Base-by-base conservation (phyloP, 345 rosid genomes). In the Eutrema japonicum region DNA sequence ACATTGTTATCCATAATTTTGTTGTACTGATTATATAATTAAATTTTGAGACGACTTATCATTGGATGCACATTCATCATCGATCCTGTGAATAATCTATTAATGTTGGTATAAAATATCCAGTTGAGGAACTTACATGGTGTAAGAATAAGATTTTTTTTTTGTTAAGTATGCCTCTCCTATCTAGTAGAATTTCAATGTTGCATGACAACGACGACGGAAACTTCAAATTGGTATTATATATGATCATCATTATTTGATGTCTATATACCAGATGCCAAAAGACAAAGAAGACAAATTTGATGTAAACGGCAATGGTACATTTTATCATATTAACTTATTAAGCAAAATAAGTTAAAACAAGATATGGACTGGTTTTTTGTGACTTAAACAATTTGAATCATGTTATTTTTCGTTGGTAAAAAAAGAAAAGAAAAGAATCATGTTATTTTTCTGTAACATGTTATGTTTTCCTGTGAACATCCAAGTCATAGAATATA, bases 181-280 rank as follows among this genome's bases (percentile, higher is more conserved):
- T 9, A 11, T 10, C 55, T 51, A 51, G 1, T 53, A 54, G 38
- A 18, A 55, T n/a, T 55, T 33, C 26, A 33, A 32, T 54, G 59
- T 55, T 13, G 60, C 60, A 54, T 33, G 60, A 54, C 36, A 33
- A 45, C 3, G 49, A 47, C 51, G 26, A 33, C 7, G 42, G 8
- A n/a, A 8, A 55, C 41, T 55, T 37, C 3, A 55, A 55, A 3
- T 33, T 32, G 59, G 60, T 55, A 55, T 55, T 55, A 55, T 35
- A 42, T 35, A 14, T 56, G 62, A 56, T 56, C 43, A 56, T 56
- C 43, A 56, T 56, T 35, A 56, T 43, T 56, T 22, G 1, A 14
- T 13, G 60, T 32, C 60, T 54, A 32, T 32, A 32, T 32, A 54
- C 16, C 40, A 40, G 38, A 32, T 6, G 40, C 59, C 60, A 55